These are phyloP conservation scores for Fragaria iinumae DNA, from an alignment of 306 rosid species.

Conservation along the genomic window DNA sequence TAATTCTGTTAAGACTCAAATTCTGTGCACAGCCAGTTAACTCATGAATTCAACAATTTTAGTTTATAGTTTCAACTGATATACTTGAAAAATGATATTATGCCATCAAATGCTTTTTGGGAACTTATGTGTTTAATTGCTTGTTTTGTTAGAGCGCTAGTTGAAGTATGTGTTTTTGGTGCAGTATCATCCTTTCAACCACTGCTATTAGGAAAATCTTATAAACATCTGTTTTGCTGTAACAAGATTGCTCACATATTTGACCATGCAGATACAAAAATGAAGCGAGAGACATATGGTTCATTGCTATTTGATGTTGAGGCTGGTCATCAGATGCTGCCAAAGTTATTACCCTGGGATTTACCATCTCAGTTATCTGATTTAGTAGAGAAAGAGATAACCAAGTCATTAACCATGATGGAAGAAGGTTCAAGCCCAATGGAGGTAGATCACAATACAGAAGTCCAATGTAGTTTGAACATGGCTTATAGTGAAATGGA, in stretches of 20 bases:
- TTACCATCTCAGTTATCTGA: constrained; percentile 71
- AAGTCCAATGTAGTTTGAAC: constrained; percentile 32
- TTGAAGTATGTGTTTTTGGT: constrained; percentile 1
- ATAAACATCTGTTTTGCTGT: neutral
- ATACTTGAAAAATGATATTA: neutral
- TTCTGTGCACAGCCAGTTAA: neutral
- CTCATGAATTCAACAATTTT: neutral
- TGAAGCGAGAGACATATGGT: constrained; percentile 40
- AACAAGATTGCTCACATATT: neutral
- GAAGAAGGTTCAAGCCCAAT: constrained; percentile 42
- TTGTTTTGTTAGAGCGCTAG: constrained; percentile 6
- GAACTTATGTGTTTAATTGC: constrained; percentile 11
- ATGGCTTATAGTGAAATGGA: constrained; percentile 28
- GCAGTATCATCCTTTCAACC: neutral
- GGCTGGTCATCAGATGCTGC: constrained; percentile 66
- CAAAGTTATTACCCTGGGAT: constrained; percentile 78
- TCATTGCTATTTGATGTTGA: constrained; percentile 70
- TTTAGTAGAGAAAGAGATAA: constrained; percentile 65
- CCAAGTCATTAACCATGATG: constrained; percentile 39
- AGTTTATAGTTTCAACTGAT: neutral
- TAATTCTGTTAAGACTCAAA: neutral
- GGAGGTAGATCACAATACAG: constrained; percentile 36
- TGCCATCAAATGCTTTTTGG: neutral
- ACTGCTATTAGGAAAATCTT: neutral
- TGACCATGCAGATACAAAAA: constrained; percentile 49